Base-by-base conservation (phyloP, 2,329 filamentous ascomycete species). In the Colletotrichum abscissum region DNA sequence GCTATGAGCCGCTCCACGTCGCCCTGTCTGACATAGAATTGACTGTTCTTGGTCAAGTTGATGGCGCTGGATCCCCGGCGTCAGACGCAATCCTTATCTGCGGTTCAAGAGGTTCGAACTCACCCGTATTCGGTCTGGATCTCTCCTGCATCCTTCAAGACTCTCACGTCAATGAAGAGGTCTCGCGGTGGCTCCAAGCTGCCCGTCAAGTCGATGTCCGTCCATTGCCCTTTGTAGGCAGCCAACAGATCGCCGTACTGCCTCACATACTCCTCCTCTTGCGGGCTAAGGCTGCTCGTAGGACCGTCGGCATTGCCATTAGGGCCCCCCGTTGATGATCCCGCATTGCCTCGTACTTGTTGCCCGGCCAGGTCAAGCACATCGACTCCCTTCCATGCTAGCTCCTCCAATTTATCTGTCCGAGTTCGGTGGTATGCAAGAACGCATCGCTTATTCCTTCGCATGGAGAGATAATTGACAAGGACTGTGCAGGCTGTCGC, bases 41-140 rank as follows among this genome's bases (percentile, higher is more conserved):
- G 97, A 79, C 95, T 98, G 83, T 99, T 98, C 84, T 97, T 98
- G 49, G 95, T 98, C 85, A 99, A 88, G 73, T 94, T 98, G 78
- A 99, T 98, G 14, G 95, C 94, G 19, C 95, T 98, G 77, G 42
- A 57, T 60, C 16, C 58, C 16, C 30, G 62, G 9, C 69, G 75
- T 62, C 71, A 76, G 79, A 72, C 24, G 26, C 8, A 22, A 28
- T n/a, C 19, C 52, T 64, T 26, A 14, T 22, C 30, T 35, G 42
- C n/a, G 52, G 56, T 22, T 64, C n/a, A 64, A 38, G 42, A 22
- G 49, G 30, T 33, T 24, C 11, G 19, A 65, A 86, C 92, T 83
- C 88, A 97, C 93, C 97, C 97, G 81, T 99, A 99, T 87, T 99
- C 97, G 0, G 97, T 99, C 85, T 99, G 96, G 76, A 99, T 98